Evolutionary conservation across 208 protist species (phyloP).

Genomic region (Leishmania braziliensis): DNA sequence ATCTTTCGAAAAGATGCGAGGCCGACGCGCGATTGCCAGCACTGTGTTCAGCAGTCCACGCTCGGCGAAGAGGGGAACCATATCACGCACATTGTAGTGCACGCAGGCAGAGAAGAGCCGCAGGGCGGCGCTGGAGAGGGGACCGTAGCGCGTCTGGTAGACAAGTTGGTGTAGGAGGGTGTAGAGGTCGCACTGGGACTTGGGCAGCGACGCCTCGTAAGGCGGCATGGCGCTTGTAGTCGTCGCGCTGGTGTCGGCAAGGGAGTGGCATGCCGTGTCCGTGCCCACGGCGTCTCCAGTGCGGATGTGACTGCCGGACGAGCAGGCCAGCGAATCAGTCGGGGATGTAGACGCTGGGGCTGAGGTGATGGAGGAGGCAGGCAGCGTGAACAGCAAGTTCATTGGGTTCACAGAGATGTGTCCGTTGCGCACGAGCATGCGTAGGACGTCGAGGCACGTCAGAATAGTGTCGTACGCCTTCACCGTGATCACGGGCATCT

Average conservation of each 20-base stretch:
- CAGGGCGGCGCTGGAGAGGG: constrained; percentile 49
- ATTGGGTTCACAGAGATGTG: constrained; percentile 38
- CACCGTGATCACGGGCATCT: constrained; percentile 37
- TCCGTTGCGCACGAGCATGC: constrained; percentile 35
- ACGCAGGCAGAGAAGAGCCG: constrained; percentile 68
- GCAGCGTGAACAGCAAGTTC: constrained; percentile 19
- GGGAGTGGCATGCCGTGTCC: background rate
- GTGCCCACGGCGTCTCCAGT: background rate
- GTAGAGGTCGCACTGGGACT: constrained; percentile 48
- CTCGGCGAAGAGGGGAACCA: constrained; percentile 78
- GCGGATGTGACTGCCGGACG: no score
- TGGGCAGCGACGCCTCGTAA: constrained; percentile 10
- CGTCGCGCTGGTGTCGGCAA: background rate
- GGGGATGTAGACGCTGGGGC: constrained; percentile 7
- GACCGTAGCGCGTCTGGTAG: constrained; percentile 59
- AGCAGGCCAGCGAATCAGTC: background rate
- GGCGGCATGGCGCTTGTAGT: background rate
- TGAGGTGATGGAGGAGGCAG: background rate
- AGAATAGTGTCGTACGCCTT: constrained; percentile 54
- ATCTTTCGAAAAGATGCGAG: constrained; percentile 3
- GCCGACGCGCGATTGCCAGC: constrained; percentile 45
- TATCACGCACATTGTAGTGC: constrained; percentile 86
- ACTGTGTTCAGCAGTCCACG: constrained; percentile 73
- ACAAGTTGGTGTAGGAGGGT: constrained; percentile 62
- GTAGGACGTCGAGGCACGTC: constrained; percentile 57